A percentile compares a stretch with the other conserved stretches of the same genome.
These are phyloP conservation scores for Hypoxylon sp. DNA, from an alignment of 2,329 filamentous ascomycete species.

Conservation along the genomic window DNA sequence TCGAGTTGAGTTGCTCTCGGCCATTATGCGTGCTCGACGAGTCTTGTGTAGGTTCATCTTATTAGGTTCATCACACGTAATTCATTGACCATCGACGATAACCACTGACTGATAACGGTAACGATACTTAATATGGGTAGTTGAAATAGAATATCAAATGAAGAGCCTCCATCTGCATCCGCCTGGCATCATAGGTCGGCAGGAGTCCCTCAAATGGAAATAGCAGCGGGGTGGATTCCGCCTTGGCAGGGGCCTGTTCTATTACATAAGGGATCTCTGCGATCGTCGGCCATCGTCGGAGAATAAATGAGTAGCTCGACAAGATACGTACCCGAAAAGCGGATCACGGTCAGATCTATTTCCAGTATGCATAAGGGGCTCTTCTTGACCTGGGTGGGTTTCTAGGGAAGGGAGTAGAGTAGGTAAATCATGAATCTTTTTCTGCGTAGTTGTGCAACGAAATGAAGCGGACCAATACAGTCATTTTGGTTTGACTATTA, in stretches of 20 bases:
- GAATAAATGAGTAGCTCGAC: conserved; percentile 24
- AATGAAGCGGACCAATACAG: neutral
- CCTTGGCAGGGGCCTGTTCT: conserved; percentile 29
- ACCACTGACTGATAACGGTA: neutral
- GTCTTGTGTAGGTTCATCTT: neutral
- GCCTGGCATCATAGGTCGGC: conserved; percentile 15
- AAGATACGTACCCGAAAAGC: conserved; percentile 24
- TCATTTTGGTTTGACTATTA: neutral
- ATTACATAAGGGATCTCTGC: conserved; percentile 37
- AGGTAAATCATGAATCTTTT: neutral
- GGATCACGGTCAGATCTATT: conserved; percentile 9
- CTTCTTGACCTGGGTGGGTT: neutral
- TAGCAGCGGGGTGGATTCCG: conserved; percentile 17
- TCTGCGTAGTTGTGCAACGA: neutral
- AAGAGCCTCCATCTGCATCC: conserved; percentile 5
- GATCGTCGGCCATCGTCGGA: conserved; percentile 35
- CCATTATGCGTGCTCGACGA: neutral
- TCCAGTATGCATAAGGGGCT: conserved; percentile 1
- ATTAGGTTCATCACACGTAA: neutral
- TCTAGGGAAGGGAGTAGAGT: neutral
- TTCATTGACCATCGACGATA: neutral
- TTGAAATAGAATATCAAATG: neutral
- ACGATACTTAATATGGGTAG: neutral
- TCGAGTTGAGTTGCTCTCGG: neutral
- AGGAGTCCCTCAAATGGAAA: conserved; percentile 8